Conservation (phyloP, 108 stramenopile species). For the Conticribra weissflogii region DNA sequence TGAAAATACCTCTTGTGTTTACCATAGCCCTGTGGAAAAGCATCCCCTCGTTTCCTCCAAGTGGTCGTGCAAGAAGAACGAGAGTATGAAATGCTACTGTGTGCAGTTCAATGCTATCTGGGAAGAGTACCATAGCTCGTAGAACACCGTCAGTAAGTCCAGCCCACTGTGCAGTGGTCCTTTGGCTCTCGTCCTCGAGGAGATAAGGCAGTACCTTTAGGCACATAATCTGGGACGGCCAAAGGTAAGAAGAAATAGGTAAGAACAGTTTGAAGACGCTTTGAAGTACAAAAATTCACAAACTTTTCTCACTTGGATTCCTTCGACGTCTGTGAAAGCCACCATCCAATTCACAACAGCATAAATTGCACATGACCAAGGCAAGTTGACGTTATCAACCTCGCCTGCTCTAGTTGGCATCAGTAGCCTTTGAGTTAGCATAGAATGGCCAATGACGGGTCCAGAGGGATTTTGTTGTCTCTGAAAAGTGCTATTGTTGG, state of each 20-base stretch:
- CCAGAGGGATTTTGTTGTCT: slow-evolving; percentile 10
- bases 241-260: too few species aligned
- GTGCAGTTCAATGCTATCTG: slow-evolving; percentile 76
- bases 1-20: slow-evolving; percentile 66
- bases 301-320: slow-evolving; percentile 58
- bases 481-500: background rate
- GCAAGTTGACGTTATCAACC: slow-evolving; percentile 62
- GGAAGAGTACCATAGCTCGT: slow-evolving; percentile 85
- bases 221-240: slow-evolving; percentile 69
- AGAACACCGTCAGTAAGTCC: slow-evolving; percentile 83
- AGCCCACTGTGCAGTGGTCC: slow-evolving; percentile 72
- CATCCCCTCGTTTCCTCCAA: slow-evolving; percentile 93
- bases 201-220: slow-evolving; percentile 74
- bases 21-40: slow-evolving; percentile 87
- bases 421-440: slow-evolving; percentile 69
- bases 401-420: slow-evolving; percentile 63
- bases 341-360: slow-evolving; percentile 93
- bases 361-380: slow-evolving; percentile 89
- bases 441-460: slow-evolving; percentile 62
- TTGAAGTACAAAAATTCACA: too few species aligned
- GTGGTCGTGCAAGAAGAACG: slow-evolving; percentile 90
- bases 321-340: slow-evolving; percentile 82
- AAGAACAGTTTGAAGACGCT: too few species aligned
- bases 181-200: slow-evolving; percentile 78
- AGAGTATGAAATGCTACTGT: slow-evolving; percentile 89